Evolutionary conservation across 371 early-diverging fungal genomes (phyloP), one percentile per base, ranked within the genome.

Genomic region (Vairimorpha ceranae): DNA sequence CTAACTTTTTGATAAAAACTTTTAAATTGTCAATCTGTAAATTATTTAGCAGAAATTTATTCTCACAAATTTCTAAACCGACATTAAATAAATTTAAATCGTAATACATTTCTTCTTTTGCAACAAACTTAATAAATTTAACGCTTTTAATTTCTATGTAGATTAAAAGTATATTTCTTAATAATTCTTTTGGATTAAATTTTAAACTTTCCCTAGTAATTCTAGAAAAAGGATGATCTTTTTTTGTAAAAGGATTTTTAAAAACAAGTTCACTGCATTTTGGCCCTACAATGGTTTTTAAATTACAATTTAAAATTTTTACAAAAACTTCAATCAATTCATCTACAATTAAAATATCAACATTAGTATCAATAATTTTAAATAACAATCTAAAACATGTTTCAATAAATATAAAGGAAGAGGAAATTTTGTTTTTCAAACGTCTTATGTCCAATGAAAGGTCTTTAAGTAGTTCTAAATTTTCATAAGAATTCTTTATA

Each of bases 261-360:
- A 85, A 86, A 77, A 90, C 92, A 29, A 97, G 86, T 46, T 90
- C 91, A 0, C 90, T 88, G 80, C 93, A 93, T 77, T 89, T 90
- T 4, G 93, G 93, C 0, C 96, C 96, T 3, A 91, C 94, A 65
- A 97, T 82, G 27, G 90, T 88, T 2, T 88, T 87, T 27, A 96
- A 85, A 74, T 93, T 94, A 81, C 90, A 93, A 81, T 95, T 90
- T 70, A 97, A 83, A 93, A 95, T 94, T 36, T 93, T 91, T 0
- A 94, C 95, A 65, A 97, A 86, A 14, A 93, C 87, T 68, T 89
- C 89, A 27, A 94, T 91, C 61, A 95, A 89, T 80, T 92, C 90
- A 6, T 89, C 86, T 8, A 88, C 88, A 84, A 93, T 82, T 85
- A 95, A 95, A 6, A 94, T 92, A 35, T 52, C 61, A 2, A 65